Percentiles rank a stretch among this genome's conserved stretches.
Conservation (phyloP, 2,329 filamentous ascomycete genomes). For the Trichoderma hamatum region DNA sequence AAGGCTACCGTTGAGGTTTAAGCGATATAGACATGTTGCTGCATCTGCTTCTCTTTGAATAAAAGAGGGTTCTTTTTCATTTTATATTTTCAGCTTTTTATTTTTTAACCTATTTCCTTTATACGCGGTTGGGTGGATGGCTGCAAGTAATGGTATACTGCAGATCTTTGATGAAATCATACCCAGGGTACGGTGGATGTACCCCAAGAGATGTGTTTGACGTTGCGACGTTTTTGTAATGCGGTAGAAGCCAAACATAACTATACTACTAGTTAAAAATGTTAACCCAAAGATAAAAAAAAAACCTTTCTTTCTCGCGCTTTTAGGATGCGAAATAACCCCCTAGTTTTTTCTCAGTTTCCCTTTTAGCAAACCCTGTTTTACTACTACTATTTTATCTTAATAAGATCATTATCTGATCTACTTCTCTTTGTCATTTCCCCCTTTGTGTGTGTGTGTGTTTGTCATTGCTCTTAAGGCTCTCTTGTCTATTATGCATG, state of each 20-base stretch:
- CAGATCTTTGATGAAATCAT: slow-evolving; percentile 25
- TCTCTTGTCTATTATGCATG: background rate
- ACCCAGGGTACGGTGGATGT: slow-evolving; percentile 19
- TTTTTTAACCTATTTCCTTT: slow-evolving; percentile 13
- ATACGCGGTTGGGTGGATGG: slow-evolving; percentile 14
- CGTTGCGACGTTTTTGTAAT: slow-evolving; percentile 23
- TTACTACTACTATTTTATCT: slow-evolving; percentile 13
- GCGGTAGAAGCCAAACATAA: slow-evolving; percentile 22
- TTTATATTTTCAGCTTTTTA: background rate
- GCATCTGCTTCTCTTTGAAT: slow-evolving; percentile 1
- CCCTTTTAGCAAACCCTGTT: slow-evolving; percentile 6
- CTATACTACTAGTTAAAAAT: slow-evolving; percentile 17
- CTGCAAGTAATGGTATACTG: slow-evolving; percentile 22
- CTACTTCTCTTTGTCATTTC: background rate
- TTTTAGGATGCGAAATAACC: slow-evolving; percentile 14
- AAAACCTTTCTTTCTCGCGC: slow-evolving; percentile 2
- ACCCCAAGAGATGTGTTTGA: slow-evolving; percentile 19
- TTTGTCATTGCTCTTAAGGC: background rate
- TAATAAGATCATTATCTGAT: slow-evolving; percentile 22
- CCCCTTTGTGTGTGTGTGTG: background rate
- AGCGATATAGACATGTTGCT: slow-evolving; percentile 12
- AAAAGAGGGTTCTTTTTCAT: background rate
- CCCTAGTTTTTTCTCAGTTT: background rate
- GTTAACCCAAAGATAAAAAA: slow-evolving; percentile 13
- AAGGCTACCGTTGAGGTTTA: slow-evolving; percentile 38